Base-by-base conservation (phyloP, 2,329 filamentous ascomycete species). In the Alternaria arborescens region DNA sequence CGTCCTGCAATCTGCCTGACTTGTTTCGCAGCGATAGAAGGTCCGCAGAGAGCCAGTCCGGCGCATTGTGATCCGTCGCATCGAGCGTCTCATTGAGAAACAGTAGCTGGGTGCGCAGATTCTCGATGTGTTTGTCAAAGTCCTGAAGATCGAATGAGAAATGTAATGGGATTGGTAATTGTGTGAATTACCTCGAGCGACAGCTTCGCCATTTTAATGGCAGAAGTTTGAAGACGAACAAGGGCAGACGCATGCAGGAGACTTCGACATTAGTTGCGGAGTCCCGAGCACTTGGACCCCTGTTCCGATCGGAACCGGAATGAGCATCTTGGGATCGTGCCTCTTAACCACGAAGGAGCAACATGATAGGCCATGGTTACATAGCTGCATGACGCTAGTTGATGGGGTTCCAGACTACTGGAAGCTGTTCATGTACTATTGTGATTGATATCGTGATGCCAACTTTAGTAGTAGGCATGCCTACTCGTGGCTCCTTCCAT, bases 41-140 rank as follows among this genome's bases (percentile, higher is more conserved):
- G 48, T 77, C 74, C 6, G 70, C 70, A n/a, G 74, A 71, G n/a
- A 76, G 66, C 74, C 74, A 77, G 54, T 77, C 74, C 12, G 74
- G 74, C 34, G 67, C 69, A 69, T 74, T 74, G 63, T 74, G 70
- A 58, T 77, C 74, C 40, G 73, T 77, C 34, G 68, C 68, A 61
- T 77, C 70, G 65, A 77, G 73, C 24, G 70, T 64, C 56, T 71
- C 64, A 52, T 71, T 71, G 47, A 77, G 65, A 61, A 75, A 72
- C 24, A 66, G 67, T 44, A 77, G 54, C 59, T 74, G 71, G 32
- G 69, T 63, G 57, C 69, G 73, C 2, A 77, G 63, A 43, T 67
- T 71, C 14, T 68, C 66, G 53, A 77, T 73, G 63, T 77, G 75
- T 55, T 51, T 64, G 57, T 77, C 74, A 60, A 77, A 65, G 55